These are phyloP conservation scores for Typha latifolia DNA, from an alignment of 176 grass and related monocot genomes.

Conservation along the genomic window DNA sequence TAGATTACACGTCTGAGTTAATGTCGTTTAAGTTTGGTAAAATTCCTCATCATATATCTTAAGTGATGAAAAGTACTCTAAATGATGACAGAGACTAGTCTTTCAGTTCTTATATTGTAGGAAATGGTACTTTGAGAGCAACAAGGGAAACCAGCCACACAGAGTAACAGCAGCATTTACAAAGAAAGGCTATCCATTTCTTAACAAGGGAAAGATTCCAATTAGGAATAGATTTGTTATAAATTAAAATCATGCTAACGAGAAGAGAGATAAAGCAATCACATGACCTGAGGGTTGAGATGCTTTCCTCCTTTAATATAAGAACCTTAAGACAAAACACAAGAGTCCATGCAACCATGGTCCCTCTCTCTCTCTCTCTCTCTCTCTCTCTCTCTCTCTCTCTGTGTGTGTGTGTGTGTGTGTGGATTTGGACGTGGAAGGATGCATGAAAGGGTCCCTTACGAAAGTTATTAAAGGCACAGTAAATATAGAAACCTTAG, in stretches of 20 bases:
- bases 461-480: not conserved
- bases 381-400: not conserved
- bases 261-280: not conserved
- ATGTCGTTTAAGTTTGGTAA: too few species aligned
- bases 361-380: not conserved
- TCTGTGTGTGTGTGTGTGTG: not conserved
- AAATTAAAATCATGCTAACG: not conserved
- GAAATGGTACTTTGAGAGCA: not conserved
- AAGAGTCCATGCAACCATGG: not conserved
- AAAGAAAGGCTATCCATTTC: not conserved
- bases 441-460: not conserved
- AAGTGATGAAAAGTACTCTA: too few species aligned
- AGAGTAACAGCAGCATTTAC: not conserved
- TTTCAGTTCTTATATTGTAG: not conserved
- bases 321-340: not conserved
- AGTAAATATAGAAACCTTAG: not conserved
- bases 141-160: not conserved
- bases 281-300: not conserved
- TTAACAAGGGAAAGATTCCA: not conserved
- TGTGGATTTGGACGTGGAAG: not conserved
- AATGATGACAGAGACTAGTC: not conserved
- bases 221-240: not conserved
- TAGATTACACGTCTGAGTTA: too few species aligned
- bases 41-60: too few species aligned
- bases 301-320: not conserved